Percentiles rank a stretch among this genome's conserved stretches.
Conservation (phyloP, 192 early-diverging fungal species). For the Chytriomyces sp. region DNA sequence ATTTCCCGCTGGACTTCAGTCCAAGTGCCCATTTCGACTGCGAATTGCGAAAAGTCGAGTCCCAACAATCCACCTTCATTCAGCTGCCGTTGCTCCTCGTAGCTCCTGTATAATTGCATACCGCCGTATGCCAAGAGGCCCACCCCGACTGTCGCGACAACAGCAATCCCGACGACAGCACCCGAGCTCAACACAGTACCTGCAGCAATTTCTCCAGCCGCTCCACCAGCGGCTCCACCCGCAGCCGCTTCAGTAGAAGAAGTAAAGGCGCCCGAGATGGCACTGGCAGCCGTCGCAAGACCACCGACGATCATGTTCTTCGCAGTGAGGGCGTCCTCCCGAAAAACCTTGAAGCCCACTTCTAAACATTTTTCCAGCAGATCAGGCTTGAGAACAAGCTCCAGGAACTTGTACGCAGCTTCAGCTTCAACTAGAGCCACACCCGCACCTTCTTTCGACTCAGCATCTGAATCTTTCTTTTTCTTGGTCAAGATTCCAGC, state of each 20-base stretch:
- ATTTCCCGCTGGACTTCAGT: neutral
- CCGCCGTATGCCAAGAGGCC: neutral
- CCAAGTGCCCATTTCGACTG: constrained; percentile 13
- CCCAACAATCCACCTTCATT: constrained; percentile 18
- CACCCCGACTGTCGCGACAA: constrained; percentile 1
- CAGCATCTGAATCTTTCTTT: neutral
- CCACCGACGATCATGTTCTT: neutral
- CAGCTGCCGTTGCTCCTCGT: constrained; percentile 5
- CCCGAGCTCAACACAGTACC: neutral
- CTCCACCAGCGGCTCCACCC: neutral
- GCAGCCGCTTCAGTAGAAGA: too few species aligned
- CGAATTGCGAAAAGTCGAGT: constrained; percentile 18
- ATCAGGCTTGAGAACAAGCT: neutral
- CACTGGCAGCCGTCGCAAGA: neutral
- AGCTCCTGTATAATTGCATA: neutral
- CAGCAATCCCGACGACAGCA: neutral
- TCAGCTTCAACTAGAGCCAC: neutral
- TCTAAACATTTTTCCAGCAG: neutral
- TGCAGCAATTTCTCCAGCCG: neutral
- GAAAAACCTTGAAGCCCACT: neutral
- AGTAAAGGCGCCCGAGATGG: too few species aligned
- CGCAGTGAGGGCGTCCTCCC: neutral
- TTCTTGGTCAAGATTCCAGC: too few species aligned
- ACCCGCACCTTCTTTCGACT: neutral
- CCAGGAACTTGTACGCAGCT: neutral